phyloP scores from a whole-genome alignment of 225 moss, liverwort and hornwort species.

The Bryoerythrophyllum caledonicum region DNA sequence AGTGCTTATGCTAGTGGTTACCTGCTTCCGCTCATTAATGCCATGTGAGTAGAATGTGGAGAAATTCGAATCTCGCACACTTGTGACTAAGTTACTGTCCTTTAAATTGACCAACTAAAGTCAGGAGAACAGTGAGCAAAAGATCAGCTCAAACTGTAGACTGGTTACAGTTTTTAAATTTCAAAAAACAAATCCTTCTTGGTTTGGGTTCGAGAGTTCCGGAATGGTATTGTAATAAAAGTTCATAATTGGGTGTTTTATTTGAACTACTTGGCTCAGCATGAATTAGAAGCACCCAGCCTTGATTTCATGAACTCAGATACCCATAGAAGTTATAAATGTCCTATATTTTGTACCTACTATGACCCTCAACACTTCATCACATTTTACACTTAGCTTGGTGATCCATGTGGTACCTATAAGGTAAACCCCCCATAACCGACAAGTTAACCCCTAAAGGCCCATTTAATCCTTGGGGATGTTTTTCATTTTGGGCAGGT shows the following conservation, averaged over 20 bases:
- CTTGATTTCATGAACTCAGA: too few relatives aligned
- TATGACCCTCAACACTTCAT: neutral
- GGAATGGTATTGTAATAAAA: neutral
- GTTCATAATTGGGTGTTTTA: too few relatives aligned
- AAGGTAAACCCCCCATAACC: too few relatives aligned
- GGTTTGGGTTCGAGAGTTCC: neutral
- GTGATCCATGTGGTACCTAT: neutral
- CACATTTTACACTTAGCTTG: neutral
- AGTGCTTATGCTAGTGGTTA: neutral
- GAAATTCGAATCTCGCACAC: conserved; percentile 1
- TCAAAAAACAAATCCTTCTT: neutral
- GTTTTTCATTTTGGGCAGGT: too few relatives aligned
- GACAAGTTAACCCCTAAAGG: too few relatives aligned
- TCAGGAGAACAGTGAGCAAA: neutral
- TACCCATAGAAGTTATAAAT: neutral
- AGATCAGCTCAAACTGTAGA: neutral
- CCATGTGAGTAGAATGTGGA: neutral
- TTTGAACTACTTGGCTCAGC: too few relatives aligned
- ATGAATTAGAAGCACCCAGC: neutral
- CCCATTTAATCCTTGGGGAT: too few relatives aligned
- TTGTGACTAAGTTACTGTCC: neutral
- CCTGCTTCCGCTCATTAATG: conserved; percentile 19
- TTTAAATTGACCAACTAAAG: conserved; percentile 2
- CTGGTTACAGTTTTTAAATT: too few relatives aligned
- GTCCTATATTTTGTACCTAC: neutral